Percentiles rank a stretch among this genome's conserved stretches.
Conservation (phyloP, 163 green algal species). For the Chlorella variabilis region DNA sequence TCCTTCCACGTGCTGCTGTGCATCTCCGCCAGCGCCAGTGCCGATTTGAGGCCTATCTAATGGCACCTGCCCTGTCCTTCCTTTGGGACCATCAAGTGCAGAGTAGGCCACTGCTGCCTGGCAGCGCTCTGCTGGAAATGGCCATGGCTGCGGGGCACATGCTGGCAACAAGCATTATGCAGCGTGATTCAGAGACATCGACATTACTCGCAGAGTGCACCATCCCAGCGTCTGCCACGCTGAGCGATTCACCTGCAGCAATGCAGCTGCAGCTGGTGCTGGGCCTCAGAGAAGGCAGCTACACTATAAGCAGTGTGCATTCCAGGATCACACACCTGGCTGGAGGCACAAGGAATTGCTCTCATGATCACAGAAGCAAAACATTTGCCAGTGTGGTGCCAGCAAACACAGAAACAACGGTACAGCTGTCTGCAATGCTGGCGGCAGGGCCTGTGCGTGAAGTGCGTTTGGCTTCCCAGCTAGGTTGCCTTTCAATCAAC, state of each 20-base stretch:
- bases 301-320: neutral
- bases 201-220: neutral
- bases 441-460: too few relatives aligned
- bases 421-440: too few relatives aligned
- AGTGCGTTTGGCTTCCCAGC: neutral
- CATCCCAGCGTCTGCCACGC: neutral
- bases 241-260: neutral
- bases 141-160: neutral
- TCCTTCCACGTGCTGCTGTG: neutral
- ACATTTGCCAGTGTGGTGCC: too few relatives aligned
- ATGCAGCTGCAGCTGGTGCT: neutral
- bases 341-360: too few relatives aligned
- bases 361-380: too few relatives aligned
- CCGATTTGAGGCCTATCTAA: neutral
- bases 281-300: neutral
- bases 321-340: neutral
- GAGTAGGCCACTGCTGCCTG: neutral
- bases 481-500: neutral
- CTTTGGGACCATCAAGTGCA: conserved; percentile 16
- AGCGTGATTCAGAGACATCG: neutral
- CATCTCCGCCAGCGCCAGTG: too few relatives aligned
- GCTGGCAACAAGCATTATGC: neutral
- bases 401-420: too few relatives aligned
- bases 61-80: neutral
- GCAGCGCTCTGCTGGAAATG: neutral